Base-by-base conservation (phyloP, 208 protist genomes). In the Trypanosomatidae sp. region DNA sequence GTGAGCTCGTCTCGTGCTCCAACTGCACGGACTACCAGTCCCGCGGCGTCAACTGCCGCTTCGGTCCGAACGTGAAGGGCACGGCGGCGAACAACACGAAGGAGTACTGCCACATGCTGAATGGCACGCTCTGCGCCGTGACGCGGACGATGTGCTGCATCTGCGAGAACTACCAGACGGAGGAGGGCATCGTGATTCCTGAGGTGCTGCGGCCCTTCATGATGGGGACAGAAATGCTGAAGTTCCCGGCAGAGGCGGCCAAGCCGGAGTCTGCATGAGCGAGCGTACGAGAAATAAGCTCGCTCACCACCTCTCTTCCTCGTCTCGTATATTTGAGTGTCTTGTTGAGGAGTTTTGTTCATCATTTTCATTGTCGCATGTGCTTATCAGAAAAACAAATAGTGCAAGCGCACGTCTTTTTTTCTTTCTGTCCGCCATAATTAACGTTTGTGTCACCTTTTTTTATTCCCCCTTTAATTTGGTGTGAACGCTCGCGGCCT, bases 11-110 rank as follows among this genome's bases (percentile, higher is more conserved):
- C 19, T 99, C 99, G 46, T 99, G 99, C 91, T 99, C 99, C 19
- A 99, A 99, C 91, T 99, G 99, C 90, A 99, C 98, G 9, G 99
- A 99, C 88, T 99, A 99, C 89, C 99, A 99, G 88, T 85, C 97
- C 1, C 93, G 99, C 72, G 78, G 86, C 36, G 88, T 97, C 9
- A 95, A 97, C 83, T 97, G 91, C 86, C 91, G 95, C 60, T 97
- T 83, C 72, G 92, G 95, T 22, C 89, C 92, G 17, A 96, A 95
- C 79, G 68, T 84, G 22, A 83, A 85, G 62, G 93, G 91, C 53
- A 74, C 83, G 50, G 65, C 83, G 43, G 85, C 84, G 9, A 91
- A 87, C 72, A 86, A 80, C 60, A 87, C 87, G 43, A 99, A 99
- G 87, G 91, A 98, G 79, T 99, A 99, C 85, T 98, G 99, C 62